Percentiles rank a stretch among this genome's conserved stretches.
These are phyloP conservation scores for Pelargonium myrrhifolium DNA, from an alignment of 441 rosid species.

Conservation along the genomic window DNA sequence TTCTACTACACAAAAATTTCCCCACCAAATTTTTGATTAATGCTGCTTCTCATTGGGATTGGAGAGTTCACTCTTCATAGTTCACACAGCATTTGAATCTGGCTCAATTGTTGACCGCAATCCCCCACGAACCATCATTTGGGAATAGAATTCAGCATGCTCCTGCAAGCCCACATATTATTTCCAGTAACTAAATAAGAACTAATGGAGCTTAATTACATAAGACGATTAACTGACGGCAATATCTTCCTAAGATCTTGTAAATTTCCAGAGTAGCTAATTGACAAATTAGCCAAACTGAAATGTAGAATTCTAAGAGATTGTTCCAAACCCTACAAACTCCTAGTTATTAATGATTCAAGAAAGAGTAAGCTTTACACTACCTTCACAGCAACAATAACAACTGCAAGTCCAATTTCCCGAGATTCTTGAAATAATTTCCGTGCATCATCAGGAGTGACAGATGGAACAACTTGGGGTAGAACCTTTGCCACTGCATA, in stretches of 20 bases:
- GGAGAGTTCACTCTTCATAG: slow-evolving; percentile 3
- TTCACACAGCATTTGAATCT: slow-evolving; percentile 16
- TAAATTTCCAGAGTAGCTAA: too few relatives aligned
- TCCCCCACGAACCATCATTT: slow-evolving; percentile 30
- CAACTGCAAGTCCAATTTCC: slow-evolving; percentile 24
- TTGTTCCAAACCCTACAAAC: too few relatives aligned
- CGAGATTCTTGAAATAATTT: slow-evolving; percentile 23
- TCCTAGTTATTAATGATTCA: too few relatives aligned
- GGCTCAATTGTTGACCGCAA: slow-evolving; percentile 26
- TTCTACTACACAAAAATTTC: neutral
- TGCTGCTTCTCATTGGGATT: neutral
- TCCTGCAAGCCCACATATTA: slow-evolving; percentile 16
- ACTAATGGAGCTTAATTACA: too few relatives aligned
- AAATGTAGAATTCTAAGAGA: too few relatives aligned
- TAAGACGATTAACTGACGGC: too few relatives aligned
- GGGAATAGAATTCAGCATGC: slow-evolving; percentile 30
- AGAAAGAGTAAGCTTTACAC: too few relatives aligned
- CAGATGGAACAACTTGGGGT: slow-evolving; percentile 29
- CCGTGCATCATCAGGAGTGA: slow-evolving; percentile 29
- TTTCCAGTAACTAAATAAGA: neutral
- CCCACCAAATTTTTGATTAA: neutral
- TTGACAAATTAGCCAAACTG: too few relatives aligned
- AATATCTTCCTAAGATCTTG: too few relatives aligned
- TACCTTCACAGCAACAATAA: slow-evolving; percentile 31
- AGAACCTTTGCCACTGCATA: slow-evolving; percentile 25